phyloP scores from a whole-genome alignment of 139 green algal genomes.

The Protoeuglena noctilucae region DNA sequence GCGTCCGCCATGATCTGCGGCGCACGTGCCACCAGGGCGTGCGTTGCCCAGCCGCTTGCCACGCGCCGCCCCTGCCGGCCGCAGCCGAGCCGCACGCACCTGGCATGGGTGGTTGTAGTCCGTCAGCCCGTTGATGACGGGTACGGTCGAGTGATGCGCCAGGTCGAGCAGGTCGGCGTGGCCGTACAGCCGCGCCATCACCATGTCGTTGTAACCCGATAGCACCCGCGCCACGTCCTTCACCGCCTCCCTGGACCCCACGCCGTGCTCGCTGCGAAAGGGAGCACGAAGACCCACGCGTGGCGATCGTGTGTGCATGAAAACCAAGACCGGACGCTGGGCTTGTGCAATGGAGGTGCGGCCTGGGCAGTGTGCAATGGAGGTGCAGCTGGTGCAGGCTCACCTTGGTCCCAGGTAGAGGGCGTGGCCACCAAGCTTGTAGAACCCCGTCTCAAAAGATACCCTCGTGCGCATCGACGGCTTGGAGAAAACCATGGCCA shows the following conservation, averaged over 20 bases:
- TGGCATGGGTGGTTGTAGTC: constrained; percentile 99
- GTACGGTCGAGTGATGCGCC: constrained; percentile 56
- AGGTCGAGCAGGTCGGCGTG: constrained; percentile 87
- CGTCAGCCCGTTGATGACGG: constrained; percentile 94
- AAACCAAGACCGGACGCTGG: too few species aligned
- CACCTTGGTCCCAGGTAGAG: constrained; percentile 85
- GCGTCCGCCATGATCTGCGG: constrained; percentile 90
- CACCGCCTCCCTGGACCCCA: constrained; percentile 88
- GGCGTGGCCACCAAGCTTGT: constrained; percentile 19
- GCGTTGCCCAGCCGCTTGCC: background rate
- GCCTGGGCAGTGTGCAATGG: too few species aligned
- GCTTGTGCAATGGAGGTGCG: too few species aligned
- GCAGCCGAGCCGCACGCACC: constrained; percentile 5
- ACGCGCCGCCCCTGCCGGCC: background rate
- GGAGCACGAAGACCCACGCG: too few species aligned
- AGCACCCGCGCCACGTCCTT: constrained; percentile 90
- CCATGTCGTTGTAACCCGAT: constrained; percentile 88
- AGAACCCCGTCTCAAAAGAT: constrained; percentile 80
- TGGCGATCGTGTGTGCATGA: too few species aligned
- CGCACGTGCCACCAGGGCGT: background rate
- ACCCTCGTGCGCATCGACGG: constrained; percentile 86
- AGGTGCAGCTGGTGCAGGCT: too few species aligned
- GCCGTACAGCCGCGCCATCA: constrained; percentile 95
- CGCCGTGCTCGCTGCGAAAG: too few species aligned
- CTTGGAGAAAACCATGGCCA: constrained; percentile 99